Percentiles rank a stretch among this genome's conserved stretches.
Conservation (phyloP, 2,329 filamentous ascomycete genomes). For the Didymella glomerata region DNA sequence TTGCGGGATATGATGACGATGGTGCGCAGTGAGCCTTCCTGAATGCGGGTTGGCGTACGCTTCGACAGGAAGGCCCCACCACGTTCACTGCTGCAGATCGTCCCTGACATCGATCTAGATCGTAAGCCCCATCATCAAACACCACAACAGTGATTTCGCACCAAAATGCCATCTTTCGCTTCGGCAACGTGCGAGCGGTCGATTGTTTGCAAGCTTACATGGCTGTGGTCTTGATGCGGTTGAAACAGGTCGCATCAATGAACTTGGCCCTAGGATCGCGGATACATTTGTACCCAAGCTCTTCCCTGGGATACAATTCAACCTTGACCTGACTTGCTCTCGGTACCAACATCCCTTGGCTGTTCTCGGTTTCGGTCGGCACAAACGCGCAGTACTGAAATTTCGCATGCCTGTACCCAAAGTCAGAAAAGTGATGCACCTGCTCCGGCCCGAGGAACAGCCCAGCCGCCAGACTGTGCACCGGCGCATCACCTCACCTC, state of each 20-base stretch:
- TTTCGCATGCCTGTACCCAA: constrained; percentile 75
- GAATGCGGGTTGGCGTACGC: constrained; percentile 9
- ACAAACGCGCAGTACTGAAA: constrained; percentile 25
- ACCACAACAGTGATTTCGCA: neutral
- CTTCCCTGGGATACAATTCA: constrained; percentile 5
- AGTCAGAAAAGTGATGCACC: constrained; percentile 97
- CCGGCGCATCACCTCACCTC: constrained; percentile 89
- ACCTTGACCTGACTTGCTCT: neutral
- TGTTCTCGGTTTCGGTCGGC: constrained; percentile 15
- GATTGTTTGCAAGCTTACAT: constrained; percentile 1
- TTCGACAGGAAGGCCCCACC: constrained; percentile 6
- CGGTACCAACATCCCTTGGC: constrained; percentile 9
- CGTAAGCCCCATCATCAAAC: constrained; percentile 1
- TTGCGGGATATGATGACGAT: constrained; percentile 23
- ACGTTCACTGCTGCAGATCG: constrained; percentile 7
- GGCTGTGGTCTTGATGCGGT: constrained; percentile 9
- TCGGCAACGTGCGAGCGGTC: neutral
- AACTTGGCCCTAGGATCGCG: constrained; percentile 49
- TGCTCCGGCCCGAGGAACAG: constrained; percentile 85
- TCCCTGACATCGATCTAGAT: constrained; percentile 18
- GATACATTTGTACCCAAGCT: constrained; percentile 20
- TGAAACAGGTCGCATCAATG: constrained; percentile 15
- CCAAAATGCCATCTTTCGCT: neutral
- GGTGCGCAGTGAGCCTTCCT: constrained; percentile 14
- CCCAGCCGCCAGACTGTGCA: constrained; percentile 89